Percentiles rank a stretch among this genome's conserved stretches.
These are phyloP conservation scores for Xylaria sp. DNA, from an alignment of 2,329 filamentous ascomycete genomes.

Conservation along the genomic window DNA sequence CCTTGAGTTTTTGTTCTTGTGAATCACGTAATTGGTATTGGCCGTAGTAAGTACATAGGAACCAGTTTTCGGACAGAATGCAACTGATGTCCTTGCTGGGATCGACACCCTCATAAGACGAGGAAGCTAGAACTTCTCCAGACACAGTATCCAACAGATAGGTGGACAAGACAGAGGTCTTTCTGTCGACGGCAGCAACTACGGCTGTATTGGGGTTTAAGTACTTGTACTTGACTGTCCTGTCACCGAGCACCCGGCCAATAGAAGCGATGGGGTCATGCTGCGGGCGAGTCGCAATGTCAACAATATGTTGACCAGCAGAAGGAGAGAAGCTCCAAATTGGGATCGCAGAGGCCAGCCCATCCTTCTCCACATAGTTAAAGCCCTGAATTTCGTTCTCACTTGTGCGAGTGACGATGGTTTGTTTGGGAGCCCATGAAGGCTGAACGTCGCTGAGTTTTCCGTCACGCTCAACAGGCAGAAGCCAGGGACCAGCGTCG, in stretches of 20 bases:
- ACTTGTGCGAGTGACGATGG: constrained; percentile 63
- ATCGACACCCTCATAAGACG: constrained; percentile 79
- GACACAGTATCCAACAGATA: constrained; percentile 89
- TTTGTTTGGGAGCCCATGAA: constrained; percentile 62
- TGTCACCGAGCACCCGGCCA: constrained; percentile 89
- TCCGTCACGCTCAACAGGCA: constrained; percentile 65
- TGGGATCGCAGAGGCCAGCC: constrained; percentile 58
- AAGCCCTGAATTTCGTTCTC: constrained; percentile 66
- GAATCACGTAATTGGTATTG: constrained; percentile 68
- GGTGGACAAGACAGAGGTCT: constrained; percentile 70
- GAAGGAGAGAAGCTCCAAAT: constrained; percentile 80
- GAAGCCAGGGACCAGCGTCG: constrained; percentile 62
- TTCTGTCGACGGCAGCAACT: constrained; percentile 74
- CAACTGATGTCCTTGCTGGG: constrained; percentile 78
- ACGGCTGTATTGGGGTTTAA: constrained; percentile 88
- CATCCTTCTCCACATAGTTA: constrained; percentile 59
- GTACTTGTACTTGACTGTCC: constrained; percentile 97
- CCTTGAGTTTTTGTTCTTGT: constrained; percentile 72
- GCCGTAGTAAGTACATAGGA: constrained; percentile 82
- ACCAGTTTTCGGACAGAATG: constrained; percentile 93
- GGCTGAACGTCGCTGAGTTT: constrained; percentile 59
- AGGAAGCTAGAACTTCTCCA: constrained; percentile 79
- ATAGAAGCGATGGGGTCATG: constrained; percentile 95
- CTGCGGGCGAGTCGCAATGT: constrained; percentile 73
- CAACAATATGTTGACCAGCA: constrained; percentile 73